Conservation (phyloP, 2,329 filamentous ascomycete species). For the Aureobasidium zeae region DNA sequence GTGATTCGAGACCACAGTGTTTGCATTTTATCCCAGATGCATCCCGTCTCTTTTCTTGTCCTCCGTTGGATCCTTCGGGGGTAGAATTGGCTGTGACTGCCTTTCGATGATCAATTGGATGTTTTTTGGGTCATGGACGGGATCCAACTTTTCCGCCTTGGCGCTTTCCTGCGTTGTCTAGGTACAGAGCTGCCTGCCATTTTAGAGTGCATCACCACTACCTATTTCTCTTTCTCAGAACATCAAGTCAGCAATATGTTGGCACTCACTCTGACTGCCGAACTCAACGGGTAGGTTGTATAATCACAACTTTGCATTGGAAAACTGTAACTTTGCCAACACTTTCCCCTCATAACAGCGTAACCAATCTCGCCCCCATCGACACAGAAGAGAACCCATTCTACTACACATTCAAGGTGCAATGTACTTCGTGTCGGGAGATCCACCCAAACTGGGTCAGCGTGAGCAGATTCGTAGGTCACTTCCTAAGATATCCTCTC, state of each 20-base stretch:
- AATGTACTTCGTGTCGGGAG: slow-evolving; percentile 96
- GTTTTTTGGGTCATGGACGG: slow-evolving; percentile 9
- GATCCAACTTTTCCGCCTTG: slow-evolving; percentile 9
- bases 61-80: neutral
- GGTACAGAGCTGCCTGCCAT: neutral
- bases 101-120: neutral
- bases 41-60: slow-evolving; percentile 1
- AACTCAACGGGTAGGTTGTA: slow-evolving; percentile 57
- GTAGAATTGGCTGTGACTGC: neutral
- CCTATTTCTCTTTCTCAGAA: neutral
- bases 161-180: slow-evolving; percentile 1
- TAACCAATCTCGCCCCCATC: slow-evolving; percentile 77
- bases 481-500: too few relatives aligned
- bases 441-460: slow-evolving; percentile 77
- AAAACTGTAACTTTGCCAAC: too few relatives aligned
- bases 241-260: slow-evolving; percentile 45
- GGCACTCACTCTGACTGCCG: slow-evolving; percentile 56
- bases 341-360: slow-evolving; percentile 50
- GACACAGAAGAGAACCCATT: slow-evolving; percentile 78
- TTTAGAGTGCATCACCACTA: neutral
- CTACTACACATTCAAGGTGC: slow-evolving; percentile 95
- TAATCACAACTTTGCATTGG: too few relatives aligned
- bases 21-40: slow-evolving; percentile 46
- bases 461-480: slow-evolving; percentile 75
- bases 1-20: slow-evolving; percentile 58